Percentiles rank a stretch among this genome's conserved stretches.
Conservation (phyloP, 352 stramenopile genomes). For the Globisporangium paddicum region DNA sequence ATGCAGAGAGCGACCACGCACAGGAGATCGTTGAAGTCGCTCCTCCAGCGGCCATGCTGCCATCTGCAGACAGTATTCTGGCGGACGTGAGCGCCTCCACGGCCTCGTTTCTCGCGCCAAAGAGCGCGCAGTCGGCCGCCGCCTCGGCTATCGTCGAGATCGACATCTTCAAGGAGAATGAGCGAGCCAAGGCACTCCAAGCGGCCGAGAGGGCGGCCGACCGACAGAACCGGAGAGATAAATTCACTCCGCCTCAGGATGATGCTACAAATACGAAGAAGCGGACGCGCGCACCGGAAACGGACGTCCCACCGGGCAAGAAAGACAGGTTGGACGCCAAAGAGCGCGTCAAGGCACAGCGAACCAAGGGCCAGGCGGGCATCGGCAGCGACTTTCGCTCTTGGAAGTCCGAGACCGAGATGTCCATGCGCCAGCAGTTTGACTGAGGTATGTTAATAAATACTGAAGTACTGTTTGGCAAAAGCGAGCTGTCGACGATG, state of each 20-base stretch:
- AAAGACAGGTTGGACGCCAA: conserved; percentile 49
- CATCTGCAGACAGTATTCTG: conserved; percentile 41
- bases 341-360: conserved; percentile 70
- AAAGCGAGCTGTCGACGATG: too few relatives aligned
- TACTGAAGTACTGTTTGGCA: too few relatives aligned
- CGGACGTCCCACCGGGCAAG: conserved; percentile 8
- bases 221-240: background rate
- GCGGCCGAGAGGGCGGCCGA: background rate
- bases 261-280: background rate
- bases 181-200: conserved; percentile 6
- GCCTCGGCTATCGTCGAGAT: conserved; percentile 19
- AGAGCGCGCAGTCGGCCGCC: conserved; percentile 8
- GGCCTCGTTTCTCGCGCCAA: conserved; percentile 38
- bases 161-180: conserved; percentile 26
- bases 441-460: conserved; percentile 25
- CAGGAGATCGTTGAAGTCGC: background rate
- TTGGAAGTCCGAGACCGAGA: conserved; percentile 82
- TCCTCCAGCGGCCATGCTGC: conserved; percentile 12
- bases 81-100: conserved; percentile 23
- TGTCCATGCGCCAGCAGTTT: conserved; percentile 73
- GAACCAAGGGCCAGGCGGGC: conserved; percentile 61
- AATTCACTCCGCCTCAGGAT: background rate
- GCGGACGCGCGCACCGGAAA: background rate
- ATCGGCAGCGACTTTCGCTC: conserved; percentile 70
- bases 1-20: conserved; percentile 15